Conservation (phyloP, 108 stramenopile species). For the Parietichytrium sp. region DNA sequence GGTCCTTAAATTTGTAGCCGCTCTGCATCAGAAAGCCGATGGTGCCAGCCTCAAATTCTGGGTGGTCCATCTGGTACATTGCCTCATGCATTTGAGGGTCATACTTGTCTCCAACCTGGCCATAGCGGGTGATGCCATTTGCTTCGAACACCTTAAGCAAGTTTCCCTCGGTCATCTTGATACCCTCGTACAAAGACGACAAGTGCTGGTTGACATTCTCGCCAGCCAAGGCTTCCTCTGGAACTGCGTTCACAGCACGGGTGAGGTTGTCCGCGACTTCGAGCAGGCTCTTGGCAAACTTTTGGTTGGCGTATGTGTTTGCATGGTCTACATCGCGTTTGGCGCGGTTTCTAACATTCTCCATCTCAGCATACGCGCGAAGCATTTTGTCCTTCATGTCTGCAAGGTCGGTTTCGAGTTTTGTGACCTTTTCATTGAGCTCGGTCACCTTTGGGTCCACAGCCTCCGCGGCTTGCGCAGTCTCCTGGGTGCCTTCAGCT, state of each 20-base stretch:
- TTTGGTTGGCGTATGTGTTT: conserved; percentile 74
- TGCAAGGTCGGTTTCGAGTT: conserved; percentile 42
- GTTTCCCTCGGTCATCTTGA: conserved; percentile 82
- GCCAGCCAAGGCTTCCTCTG: not conserved
- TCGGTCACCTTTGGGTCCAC: not conserved
- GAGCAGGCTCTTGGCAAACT: conserved; percentile 79
- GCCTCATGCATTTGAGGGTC: conserved; percentile 94
- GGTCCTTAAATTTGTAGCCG: conserved; percentile 86
- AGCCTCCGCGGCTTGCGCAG: not conserved
- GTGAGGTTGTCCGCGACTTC: conserved; percentile 41
- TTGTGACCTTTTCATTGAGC: not conserved
- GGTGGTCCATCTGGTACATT: conserved; percentile 81
- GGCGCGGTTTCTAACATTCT: conserved; percentile 92
- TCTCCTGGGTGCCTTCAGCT: not conserved
- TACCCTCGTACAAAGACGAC: conserved; percentile 75
- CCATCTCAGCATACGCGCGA: conserved; percentile 87
- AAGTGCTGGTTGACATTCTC: conserved; percentile 44
- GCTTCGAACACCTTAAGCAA: conserved; percentile 76
- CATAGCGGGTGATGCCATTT: conserved; percentile 77
- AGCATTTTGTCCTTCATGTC: conserved; percentile 75
- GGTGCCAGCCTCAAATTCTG: conserved; percentile 47
- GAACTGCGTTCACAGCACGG: conserved; percentile 16
- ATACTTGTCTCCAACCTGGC: conserved; percentile 81
- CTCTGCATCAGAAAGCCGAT: conserved; percentile 89
- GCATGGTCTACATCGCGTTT: conserved; percentile 79